phyloP scores from a whole-genome alignment of 2,329 filamentous ascomycete species.

The Sarocladium kiliense region DNA sequence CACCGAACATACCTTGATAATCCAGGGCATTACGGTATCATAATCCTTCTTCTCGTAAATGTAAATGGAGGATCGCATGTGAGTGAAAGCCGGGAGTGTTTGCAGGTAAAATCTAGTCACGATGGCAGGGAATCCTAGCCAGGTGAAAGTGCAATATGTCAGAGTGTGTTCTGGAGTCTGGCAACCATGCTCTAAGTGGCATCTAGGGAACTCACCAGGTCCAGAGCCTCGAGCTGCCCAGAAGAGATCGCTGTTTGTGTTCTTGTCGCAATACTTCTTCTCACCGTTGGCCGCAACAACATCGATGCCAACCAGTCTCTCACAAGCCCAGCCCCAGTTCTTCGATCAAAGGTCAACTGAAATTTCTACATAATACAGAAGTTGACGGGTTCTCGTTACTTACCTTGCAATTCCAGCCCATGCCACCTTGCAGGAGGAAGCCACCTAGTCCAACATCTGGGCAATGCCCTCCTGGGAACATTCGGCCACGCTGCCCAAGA shows the following conservation, averaged over 20 bases:
- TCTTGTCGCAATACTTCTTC: slow-evolving; percentile 27
- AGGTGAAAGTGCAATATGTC: neutral
- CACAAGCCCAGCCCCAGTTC: slow-evolving; percentile 53
- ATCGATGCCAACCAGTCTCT: slow-evolving; percentile 38
- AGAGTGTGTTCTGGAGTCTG: slow-evolving; percentile 19
- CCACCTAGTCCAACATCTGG: slow-evolving; percentile 53
- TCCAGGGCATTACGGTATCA: slow-evolving; percentile 40
- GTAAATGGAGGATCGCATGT: slow-evolving; percentile 33
- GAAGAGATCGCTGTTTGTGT: slow-evolving; percentile 33
- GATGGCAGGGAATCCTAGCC: slow-evolving; percentile 41
- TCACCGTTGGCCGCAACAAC: slow-evolving; percentile 41
- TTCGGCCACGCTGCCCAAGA: slow-evolving; percentile 30
- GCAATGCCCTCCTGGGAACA: slow-evolving; percentile 51
- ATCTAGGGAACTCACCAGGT: neutral
- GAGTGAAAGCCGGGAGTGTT: slow-evolving; percentile 23
- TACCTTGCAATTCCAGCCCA: slow-evolving; percentile 53
- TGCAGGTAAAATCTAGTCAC: slow-evolving; percentile 45
- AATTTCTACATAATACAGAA: neutral
- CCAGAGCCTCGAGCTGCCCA: neutral
- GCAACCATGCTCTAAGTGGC: too few species aligned
- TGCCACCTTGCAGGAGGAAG: slow-evolving; percentile 50
- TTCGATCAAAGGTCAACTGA: slow-evolving; percentile 16
- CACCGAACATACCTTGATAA: slow-evolving; percentile 27
- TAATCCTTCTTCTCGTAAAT: slow-evolving; percentile 41
- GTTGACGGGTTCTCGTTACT: slow-evolving; percentile 11